phyloP scores from a whole-genome alignment of 2,329 filamentous ascomycete species.

The Cyanodermella asteris region DNA sequence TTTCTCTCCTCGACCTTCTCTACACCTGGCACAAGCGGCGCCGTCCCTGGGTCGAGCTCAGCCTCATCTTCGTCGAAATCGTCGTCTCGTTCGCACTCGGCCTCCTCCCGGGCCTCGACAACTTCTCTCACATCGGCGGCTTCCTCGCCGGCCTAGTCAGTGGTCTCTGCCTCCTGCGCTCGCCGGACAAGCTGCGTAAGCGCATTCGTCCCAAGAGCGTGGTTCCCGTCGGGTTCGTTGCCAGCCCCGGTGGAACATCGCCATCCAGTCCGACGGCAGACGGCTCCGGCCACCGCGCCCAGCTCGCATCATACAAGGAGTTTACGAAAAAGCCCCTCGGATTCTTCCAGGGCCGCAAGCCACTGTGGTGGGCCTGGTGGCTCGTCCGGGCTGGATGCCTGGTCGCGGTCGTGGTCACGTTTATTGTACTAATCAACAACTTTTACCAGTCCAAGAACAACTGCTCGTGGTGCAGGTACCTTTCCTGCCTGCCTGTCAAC shows the following conservation, averaged over 20 bases:
- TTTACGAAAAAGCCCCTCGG: conserved; percentile 32
- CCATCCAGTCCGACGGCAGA: conserved; percentile 10
- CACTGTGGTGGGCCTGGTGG: conserved; percentile 97
- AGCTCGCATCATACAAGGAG: too few species aligned
- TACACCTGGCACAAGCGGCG: conserved; percentile 75
- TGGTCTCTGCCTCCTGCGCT: conserved; percentile 72
- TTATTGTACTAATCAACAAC: conserved; percentile 71
- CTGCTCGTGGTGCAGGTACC: conserved; percentile 85
- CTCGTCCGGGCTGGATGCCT: conserved; percentile 57
- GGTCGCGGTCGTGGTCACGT: conserved; percentile 60
- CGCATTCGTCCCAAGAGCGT: conserved; percentile 40
- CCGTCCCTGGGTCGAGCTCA: conserved; percentile 60
- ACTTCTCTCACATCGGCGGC: conserved; percentile 92
- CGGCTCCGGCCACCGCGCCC: conserved; percentile 7
- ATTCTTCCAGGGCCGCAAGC: conserved; percentile 84
- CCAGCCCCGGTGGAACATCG: conserved; percentile 2
- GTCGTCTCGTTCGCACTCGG: conserved; percentile 81
- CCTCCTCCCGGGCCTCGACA: conserved; percentile 78
- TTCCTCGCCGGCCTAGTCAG: conserved; percentile 81
- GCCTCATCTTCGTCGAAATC: conserved; percentile 70
- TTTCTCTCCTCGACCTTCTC: conserved; percentile 70
- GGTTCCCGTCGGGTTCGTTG: conserved; percentile 4
- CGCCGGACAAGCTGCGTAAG: conserved; percentile 56
- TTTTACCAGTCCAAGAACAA: conserved; percentile 51
- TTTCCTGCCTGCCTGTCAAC: conserved; percentile 50